Conservation (phyloP, 306 rosid genomes). For the Hippophae gyantsensis region DNA sequence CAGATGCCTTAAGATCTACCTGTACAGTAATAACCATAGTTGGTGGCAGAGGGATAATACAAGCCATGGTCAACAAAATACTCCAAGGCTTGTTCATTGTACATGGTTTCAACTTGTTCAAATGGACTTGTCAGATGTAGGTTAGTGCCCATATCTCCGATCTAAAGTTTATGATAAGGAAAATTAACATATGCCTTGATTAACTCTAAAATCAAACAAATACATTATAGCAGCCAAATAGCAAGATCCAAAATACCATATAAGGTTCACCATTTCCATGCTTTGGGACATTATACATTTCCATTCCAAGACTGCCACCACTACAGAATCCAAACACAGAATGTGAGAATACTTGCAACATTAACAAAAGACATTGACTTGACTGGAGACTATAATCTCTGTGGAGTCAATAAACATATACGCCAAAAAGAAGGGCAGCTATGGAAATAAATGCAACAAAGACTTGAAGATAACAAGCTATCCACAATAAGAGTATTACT, state of each 20-base stretch:
- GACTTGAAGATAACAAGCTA: too few species aligned
- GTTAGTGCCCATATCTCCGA: constrained; percentile 49
- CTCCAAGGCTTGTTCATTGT: constrained; percentile 68
- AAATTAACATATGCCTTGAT: constrained; percentile 12
- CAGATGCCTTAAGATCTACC: constrained; percentile 27
- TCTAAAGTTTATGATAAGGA: constrained; percentile 28
- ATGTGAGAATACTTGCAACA: constrained; percentile 18
- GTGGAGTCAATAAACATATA: not conserved
- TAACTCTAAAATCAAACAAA: not conserved
- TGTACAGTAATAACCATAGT: constrained; percentile 90
- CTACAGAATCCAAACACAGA: constrained; percentile 26
- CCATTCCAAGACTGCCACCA: constrained; percentile 61
- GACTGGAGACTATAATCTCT: not conserved
- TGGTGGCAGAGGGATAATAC: constrained; percentile 81
- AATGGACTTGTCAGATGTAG: constrained; percentile 43
- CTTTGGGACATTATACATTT: constrained; percentile 48
- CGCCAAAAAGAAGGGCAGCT: not conserved
- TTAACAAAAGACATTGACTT: not conserved
- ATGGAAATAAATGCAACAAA: too few species aligned
- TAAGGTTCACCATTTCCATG: constrained; percentile 37
- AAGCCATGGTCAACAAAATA: constrained; percentile 76
- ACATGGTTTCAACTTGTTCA: constrained; percentile 60
- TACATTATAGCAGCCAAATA: constrained; percentile 3
- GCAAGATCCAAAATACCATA: constrained; percentile 30
- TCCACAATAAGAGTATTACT: too few species aligned